phyloP scores from a whole-genome alignment of 495 filamentous ascomycete species.

The Neurospora sp. region DNA sequence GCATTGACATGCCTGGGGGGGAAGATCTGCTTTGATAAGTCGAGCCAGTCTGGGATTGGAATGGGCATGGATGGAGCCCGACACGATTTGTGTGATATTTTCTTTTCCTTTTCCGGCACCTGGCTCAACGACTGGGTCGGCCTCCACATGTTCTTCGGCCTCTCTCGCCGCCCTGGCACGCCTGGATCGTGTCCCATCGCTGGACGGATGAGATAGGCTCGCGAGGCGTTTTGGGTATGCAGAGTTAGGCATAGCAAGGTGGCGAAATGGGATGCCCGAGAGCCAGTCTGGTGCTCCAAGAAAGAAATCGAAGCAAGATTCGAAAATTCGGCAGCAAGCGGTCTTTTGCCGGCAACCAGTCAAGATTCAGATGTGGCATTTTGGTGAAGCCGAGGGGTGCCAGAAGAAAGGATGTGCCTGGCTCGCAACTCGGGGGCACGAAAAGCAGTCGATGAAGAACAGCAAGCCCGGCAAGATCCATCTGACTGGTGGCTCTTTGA shows the following conservation, averaged over 20 bases:
- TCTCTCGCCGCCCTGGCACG: not conserved
- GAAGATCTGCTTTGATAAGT: conserved; percentile 38
- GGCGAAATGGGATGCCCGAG: conserved; percentile 33
- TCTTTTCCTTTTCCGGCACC: conserved; percentile 9
- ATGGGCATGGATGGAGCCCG: conserved; percentile 27
- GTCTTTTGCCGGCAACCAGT: conserved; percentile 21
- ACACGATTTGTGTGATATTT: conserved; percentile 23
- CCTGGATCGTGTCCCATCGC: not conserved
- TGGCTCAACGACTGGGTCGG: not conserved
- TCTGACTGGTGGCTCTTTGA: conserved; percentile 23
- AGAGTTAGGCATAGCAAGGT: conserved; percentile 33
- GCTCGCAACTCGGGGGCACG: conserved; percentile 14
- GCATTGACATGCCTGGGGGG: conserved; percentile 27
- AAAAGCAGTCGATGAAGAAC: conserved; percentile 9
- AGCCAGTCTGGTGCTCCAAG: conserved; percentile 28
- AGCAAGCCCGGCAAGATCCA: conserved; percentile 27
- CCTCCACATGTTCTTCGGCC: not conserved
- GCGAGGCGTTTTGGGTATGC: conserved; percentile 22
- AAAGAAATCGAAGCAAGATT: conserved; percentile 13
- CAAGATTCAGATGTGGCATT: conserved; percentile 12
- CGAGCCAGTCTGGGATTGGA: conserved; percentile 27
- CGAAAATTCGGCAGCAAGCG: conserved; percentile 11
- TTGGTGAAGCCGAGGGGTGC: conserved; percentile 12
- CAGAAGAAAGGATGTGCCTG: conserved; percentile 30
- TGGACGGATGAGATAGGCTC: not conserved